These are phyloP conservation scores for Phialophora chinensis DNA, from an alignment of 2,329 filamentous ascomycete species.

Conservation along the genomic window DNA sequence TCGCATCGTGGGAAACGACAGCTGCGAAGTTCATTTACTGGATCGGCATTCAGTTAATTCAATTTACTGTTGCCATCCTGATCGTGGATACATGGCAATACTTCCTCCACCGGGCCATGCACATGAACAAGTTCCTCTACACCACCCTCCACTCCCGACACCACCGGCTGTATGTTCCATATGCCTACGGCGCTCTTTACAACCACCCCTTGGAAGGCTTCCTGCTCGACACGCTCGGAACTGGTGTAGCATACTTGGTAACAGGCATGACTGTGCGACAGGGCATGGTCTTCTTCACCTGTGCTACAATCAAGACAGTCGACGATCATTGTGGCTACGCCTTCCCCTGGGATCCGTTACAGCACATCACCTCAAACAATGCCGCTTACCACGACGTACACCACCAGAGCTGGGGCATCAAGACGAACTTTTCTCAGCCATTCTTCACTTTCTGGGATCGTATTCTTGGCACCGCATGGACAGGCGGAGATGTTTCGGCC, in stretches of 20 bases:
- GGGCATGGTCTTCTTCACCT: constrained; percentile 86
- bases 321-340: constrained; percentile 97
- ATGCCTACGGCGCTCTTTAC: constrained; percentile 95
- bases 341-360: constrained; percentile 94
- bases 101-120: constrained; percentile 94
- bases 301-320: constrained; percentile 92
- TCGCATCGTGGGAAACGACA: constrained; percentile 81
- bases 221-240: constrained; percentile 86
- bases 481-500: constrained; percentile 66
- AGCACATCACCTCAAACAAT: constrained; percentile 92
- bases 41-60: constrained; percentile 73
- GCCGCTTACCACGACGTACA: constrained; percentile 97
- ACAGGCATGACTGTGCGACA: constrained; percentile 84
- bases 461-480: constrained; percentile 81
- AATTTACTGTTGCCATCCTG: constrained; percentile 75
- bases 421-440: constrained; percentile 62
- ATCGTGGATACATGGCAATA: constrained; percentile 98
- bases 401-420: constrained; percentile 99
- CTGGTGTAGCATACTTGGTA: constrained; percentile 80
- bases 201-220: constrained; percentile 96
- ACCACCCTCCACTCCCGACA: constrained; percentile 92
- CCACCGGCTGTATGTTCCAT: constrained; percentile 95
- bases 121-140: constrained; percentile 88
- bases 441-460: constrained; percentile 93
- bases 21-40: constrained; percentile 81